Conservation (phyloP, 2,329 filamentous ascomycete species). For the Tympanopsis confertula region DNA sequence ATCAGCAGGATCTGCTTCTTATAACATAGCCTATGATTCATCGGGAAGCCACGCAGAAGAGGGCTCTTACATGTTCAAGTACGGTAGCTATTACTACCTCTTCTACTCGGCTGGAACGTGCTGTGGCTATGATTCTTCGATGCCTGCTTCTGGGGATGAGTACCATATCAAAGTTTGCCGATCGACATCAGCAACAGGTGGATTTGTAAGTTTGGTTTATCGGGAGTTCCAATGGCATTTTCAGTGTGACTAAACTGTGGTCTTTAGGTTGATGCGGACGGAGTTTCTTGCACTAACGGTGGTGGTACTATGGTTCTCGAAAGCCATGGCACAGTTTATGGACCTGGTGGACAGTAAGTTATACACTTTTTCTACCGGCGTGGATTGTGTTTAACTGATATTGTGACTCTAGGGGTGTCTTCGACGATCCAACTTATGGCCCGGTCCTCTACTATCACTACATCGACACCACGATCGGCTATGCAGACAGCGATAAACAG, state of each 20-base stretch:
- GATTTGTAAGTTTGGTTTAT: constrained; percentile 27
- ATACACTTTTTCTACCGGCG: constrained; percentile 17
- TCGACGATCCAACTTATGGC: constrained; percentile 33
- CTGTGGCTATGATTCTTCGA: constrained; percentile 41
- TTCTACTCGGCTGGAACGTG: constrained; percentile 51
- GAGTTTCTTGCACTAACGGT: constrained; percentile 36
- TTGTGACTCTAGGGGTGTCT: constrained; percentile 30
- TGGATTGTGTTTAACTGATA: constrained; percentile 1
- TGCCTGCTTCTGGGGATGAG: constrained; percentile 43
- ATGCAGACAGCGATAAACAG: constrained; percentile 27
- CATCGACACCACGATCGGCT: constrained; percentile 19
- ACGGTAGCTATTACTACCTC: constrained; percentile 48
- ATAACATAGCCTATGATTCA: constrained; percentile 41
- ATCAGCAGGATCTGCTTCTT: constrained; percentile 13
- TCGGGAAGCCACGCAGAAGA: constrained; percentile 40
- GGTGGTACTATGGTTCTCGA: constrained; percentile 51
- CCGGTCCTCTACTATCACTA: constrained; percentile 35
- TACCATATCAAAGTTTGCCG: constrained; percentile 57
- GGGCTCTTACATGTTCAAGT: constrained; percentile 41
- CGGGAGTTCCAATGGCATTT: too few relatives aligned
- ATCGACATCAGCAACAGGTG: constrained; percentile 34
- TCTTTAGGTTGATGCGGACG: constrained; percentile 31
- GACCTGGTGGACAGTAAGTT: constrained; percentile 47
- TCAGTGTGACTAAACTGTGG: not conserved
- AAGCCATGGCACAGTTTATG: constrained; percentile 48